Evolutionary conservation across 805 yeast genomes (phyloP).

Genomic region (Jamesozyma gamospora): DNA sequence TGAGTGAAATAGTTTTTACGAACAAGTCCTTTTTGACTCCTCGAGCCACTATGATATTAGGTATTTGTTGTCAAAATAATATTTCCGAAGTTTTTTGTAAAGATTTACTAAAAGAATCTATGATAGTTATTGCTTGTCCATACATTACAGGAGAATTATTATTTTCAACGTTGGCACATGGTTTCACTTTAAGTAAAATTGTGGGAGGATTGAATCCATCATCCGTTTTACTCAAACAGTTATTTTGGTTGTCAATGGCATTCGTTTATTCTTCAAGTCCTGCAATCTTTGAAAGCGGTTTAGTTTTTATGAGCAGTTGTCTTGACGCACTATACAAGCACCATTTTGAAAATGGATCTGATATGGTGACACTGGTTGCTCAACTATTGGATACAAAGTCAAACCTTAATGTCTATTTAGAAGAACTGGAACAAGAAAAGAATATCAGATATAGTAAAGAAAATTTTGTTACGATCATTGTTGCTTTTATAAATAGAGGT

Average conservation of each 20-base stretch:
- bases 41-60: slow-evolving; percentile 58
- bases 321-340: slow-evolving; percentile 27
- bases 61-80: slow-evolving; percentile 55
- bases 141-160: slow-evolving; percentile 26
- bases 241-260: slow-evolving; percentile 33
- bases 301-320: slow-evolving; percentile 31
- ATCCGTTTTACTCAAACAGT: slow-evolving; percentile 20
- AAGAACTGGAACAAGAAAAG: slow-evolving; percentile 35
- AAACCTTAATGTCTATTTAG: slow-evolving; percentile 34
- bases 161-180: slow-evolving; percentile 29
- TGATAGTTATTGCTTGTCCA: slow-evolving; percentile 30
- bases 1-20: slow-evolving; percentile 51
- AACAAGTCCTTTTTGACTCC: slow-evolving; percentile 51
- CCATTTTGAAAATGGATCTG: slow-evolving; percentile 18
- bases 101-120: slow-evolving; percentile 22
- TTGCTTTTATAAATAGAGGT: slow-evolving; percentile 45
- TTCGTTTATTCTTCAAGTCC: slow-evolving; percentile 28
- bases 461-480: slow-evolving; percentile 44
- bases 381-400: slow-evolving; percentile 24
- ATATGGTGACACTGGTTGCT: not conserved
- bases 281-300: slow-evolving; percentile 33
- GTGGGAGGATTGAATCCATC: slow-evolving; percentile 31
- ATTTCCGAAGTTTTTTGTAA: slow-evolving; percentile 45
- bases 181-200: slow-evolving; percentile 33
- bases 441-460: slow-evolving; percentile 32